Base-by-base conservation (phyloP, 2,329 filamentous ascomycete species). In the Zymoseptoria ardabiliae region DNA sequence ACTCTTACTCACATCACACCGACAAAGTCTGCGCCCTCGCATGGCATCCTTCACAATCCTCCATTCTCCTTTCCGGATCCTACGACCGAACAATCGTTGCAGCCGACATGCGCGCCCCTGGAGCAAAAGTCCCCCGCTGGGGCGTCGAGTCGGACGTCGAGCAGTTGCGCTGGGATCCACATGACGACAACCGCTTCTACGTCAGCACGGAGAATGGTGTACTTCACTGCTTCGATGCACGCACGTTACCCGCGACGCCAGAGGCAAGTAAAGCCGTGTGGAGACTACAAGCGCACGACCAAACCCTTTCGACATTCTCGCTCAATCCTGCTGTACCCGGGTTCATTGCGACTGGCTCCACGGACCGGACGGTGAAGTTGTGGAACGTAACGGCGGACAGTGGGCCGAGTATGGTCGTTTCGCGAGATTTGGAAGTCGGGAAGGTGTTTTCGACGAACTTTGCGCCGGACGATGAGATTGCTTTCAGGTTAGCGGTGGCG, bases 21-120 rank as follows among this genome's bases (percentile, higher is more conserved):
- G 94, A 97, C 81, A 99, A 99, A 79, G 92, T 97, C 66, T 99
- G 92, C 82, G 91, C 93, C 21, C 79, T 99, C 58, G 89, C 93
- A 65, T 99, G 95, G 94, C 91, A 97, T 78, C 83, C 89, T 0
- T 83, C 82, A 50, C 90, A 97, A 74, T 86, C 92, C 2, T 97
- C 94, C 0, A 85, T 96, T 20, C 82, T 99, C 22, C 82, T 99
- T 61, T 96, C 88, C 70, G 94, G 94, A 62, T 95, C 90, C 72
- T 99, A 97, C 77, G 94, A 99, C 75, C 86, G 91, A 65, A 97
- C 92, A 2, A 83, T 96, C 9, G 90, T 96, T 8, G 91, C 90
- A n/a, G 89, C 91, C 2, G 94, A 99, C 73, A 97, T 99, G 93
- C 85, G 94, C 65, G 90, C 93, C 21, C 91, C 93, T 13, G 90